Evolutionary conservation across 352 stramenopile genomes (phyloP).

Genomic region (Globisporangium cederbergense): DNA sequence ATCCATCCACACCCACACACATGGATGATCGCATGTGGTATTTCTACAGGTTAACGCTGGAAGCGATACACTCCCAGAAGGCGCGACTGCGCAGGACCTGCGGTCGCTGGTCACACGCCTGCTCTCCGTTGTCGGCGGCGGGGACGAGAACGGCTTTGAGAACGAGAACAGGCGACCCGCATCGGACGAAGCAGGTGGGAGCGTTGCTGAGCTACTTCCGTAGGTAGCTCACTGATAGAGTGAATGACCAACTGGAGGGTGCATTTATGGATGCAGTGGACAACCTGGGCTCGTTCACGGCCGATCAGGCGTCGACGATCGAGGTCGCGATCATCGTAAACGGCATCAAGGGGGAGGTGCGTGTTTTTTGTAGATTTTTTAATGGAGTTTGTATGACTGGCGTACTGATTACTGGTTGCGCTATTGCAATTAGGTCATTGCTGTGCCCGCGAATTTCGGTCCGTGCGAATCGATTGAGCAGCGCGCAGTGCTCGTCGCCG

Average conservation of each 20-base stretch:
- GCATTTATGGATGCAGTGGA: slow-evolving; percentile 29
- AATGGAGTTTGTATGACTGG: neutral
- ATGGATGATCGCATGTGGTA: neutral
- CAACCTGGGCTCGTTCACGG: slow-evolving; percentile 54
- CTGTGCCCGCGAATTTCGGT: slow-evolving; percentile 73
- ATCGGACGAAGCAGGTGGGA: slow-evolving; percentile 45
- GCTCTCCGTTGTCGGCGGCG: slow-evolving; percentile 26
- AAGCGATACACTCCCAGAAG: neutral
- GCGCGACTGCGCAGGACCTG: slow-evolving; percentile 34
- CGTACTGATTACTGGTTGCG: neutral
- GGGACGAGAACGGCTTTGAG: slow-evolving; percentile 29
- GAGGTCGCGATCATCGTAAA: slow-evolving; percentile 63
- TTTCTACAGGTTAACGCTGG: neutral
- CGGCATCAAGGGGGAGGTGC: slow-evolving; percentile 73
- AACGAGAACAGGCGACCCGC: slow-evolving; percentile 35
- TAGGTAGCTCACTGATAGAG: too few relatives aligned
- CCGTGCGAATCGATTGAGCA: slow-evolving; percentile 55
- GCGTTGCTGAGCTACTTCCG: too few relatives aligned
- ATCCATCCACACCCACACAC: neutral
- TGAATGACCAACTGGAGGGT: neutral
- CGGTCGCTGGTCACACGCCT: slow-evolving; percentile 43
- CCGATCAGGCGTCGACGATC: slow-evolving; percentile 69
- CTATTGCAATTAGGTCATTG: slow-evolving; percentile 41
- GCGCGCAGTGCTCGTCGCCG: slow-evolving; percentile 37
- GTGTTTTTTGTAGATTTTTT: neutral